Conservation (phyloP, 2,329 filamentous ascomycete genomes). For the Fusarium sp. region DNA sequence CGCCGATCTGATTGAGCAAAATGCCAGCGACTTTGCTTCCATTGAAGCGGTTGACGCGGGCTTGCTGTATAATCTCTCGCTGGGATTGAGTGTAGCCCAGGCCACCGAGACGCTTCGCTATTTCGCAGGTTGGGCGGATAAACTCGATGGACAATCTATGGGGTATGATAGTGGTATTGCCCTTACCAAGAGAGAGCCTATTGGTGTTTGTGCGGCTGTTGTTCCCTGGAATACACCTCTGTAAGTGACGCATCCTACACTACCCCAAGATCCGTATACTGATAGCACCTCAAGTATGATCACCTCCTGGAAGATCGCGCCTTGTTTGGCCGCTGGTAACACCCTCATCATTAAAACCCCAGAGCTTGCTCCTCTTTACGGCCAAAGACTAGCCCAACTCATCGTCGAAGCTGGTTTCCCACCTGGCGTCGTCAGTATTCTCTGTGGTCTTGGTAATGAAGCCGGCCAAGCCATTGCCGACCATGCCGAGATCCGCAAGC, state of each 20-base stretch:
- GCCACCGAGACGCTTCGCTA: conserved; percentile 66
- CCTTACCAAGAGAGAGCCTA: conserved; percentile 83
- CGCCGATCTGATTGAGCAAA: conserved; percentile 80
- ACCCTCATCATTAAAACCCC: conserved; percentile 72
- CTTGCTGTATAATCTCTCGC: conserved; percentile 74
- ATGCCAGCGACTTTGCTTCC: conserved; percentile 76
- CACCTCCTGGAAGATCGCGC: conserved; percentile 69
- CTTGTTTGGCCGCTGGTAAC: conserved; percentile 72
- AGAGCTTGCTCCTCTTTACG: conserved; percentile 72
- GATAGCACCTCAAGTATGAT: conserved; percentile 28
- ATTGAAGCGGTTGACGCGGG: conserved; percentile 87
- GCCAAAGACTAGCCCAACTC: conserved; percentile 72
- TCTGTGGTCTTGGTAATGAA: conserved; percentile 75
- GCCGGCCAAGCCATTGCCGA: conserved; percentile 75
- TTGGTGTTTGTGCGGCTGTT: conserved; percentile 78
- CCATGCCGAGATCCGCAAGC: conserved; percentile 76
- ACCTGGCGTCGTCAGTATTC: conserved; percentile 78
- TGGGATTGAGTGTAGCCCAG: conserved; percentile 54
- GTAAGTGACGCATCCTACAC: neutral
- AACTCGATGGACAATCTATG: conserved; percentile 83
- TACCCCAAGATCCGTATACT: neutral
- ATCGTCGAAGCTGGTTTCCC: conserved; percentile 80
- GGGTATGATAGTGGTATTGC: conserved; percentile 75
- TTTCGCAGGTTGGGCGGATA: conserved; percentile 83
- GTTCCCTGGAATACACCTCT: conserved; percentile 82